Conservation (phyloP, 495 filamentous ascomycete species). For the Penicillium ochrochloron region DNA sequence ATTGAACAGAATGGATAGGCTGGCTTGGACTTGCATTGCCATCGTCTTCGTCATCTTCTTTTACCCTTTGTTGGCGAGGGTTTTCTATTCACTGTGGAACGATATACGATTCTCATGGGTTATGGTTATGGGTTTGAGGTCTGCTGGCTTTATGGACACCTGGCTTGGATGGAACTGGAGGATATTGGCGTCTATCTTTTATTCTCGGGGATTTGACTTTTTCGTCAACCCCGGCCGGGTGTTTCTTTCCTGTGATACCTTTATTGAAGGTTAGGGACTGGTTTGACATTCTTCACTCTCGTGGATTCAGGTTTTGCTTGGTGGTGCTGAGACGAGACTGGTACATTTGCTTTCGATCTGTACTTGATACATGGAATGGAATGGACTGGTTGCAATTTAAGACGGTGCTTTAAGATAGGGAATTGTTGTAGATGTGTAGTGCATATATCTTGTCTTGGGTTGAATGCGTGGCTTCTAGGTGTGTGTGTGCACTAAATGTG, state of each 20-base stretch:
- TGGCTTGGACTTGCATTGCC: constrained; percentile 2
- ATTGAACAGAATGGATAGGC: background rate
- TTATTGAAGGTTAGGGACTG: background rate
- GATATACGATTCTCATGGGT: background rate
- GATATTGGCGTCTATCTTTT: constrained; percentile 11
- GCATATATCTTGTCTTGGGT: too few relatives aligned
- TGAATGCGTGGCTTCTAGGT: too few relatives aligned
- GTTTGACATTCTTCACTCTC: constrained; percentile 1
- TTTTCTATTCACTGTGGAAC: background rate
- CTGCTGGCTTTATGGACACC: background rate
- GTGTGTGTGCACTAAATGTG: too few relatives aligned
- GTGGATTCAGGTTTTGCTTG: constrained; percentile 13
- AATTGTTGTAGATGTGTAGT: background rate
- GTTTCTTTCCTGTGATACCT: background rate
- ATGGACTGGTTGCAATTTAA: constrained; percentile 22
- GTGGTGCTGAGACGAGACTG: constrained; percentile 26
- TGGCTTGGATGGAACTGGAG: background rate
- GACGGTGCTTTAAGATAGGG: background rate
- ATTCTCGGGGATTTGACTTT: background rate
- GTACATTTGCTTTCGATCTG: constrained; percentile 35
- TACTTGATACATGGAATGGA: constrained; percentile 29
- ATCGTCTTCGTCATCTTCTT: background rate
- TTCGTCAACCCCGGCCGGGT: background rate
- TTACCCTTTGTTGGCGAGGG: background rate
- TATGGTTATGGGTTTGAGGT: background rate